These are phyloP conservation scores for Tricharina praecox DNA, from an alignment of 495 filamentous ascomycete genomes.

Conservation along the genomic window DNA sequence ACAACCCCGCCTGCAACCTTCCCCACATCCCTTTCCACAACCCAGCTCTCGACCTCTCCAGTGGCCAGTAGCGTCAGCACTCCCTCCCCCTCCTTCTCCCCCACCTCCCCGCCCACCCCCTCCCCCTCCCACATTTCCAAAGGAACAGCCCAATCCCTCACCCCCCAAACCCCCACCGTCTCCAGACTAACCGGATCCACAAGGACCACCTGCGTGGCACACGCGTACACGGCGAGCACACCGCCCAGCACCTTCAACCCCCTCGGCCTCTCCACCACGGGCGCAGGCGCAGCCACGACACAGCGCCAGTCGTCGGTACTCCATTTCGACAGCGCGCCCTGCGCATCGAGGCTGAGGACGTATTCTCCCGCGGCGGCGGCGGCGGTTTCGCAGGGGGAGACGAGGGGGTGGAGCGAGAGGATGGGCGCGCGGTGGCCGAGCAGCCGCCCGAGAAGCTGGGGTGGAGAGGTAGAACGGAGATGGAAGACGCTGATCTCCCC, in stretches of 20 bases:
- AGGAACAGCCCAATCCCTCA: too few relatives aligned
- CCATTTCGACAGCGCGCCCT: constrained; percentile 16
- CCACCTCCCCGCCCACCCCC: not conserved
- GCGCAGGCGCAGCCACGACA: constrained; percentile 9
- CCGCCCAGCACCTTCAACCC: constrained; percentile 10
- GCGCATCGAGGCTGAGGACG: constrained; percentile 12
- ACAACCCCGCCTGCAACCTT: not conserved
- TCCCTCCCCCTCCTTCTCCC: not conserved
- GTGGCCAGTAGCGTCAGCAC: constrained; percentile 12
- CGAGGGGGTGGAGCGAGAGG: constrained; percentile 10
- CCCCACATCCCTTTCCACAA: constrained; percentile 6
- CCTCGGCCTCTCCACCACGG: constrained; percentile 3
- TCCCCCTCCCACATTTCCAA: constrained; percentile 18
- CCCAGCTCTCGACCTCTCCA: constrained; percentile 18
- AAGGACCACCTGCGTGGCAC: constrained; percentile 18
- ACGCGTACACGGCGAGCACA: constrained; percentile 14
- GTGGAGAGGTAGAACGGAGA: not conserved
- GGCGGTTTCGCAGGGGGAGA: not conserved
- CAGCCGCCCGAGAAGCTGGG: constrained; percentile 11
- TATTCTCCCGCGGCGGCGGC: constrained; percentile 4
- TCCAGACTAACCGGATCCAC: constrained; percentile 20
- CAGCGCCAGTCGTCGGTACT: constrained; percentile 13
- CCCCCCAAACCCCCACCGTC: constrained; percentile 20
- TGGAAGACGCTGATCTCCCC: constrained; percentile 14
- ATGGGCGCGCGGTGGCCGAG: constrained; percentile 13